Evolutionary conservation across 1,284 basidiomycete genomes (phyloP), one percentile per base, ranked within the genome.

Genomic region (Golubevia sp.): DNA sequence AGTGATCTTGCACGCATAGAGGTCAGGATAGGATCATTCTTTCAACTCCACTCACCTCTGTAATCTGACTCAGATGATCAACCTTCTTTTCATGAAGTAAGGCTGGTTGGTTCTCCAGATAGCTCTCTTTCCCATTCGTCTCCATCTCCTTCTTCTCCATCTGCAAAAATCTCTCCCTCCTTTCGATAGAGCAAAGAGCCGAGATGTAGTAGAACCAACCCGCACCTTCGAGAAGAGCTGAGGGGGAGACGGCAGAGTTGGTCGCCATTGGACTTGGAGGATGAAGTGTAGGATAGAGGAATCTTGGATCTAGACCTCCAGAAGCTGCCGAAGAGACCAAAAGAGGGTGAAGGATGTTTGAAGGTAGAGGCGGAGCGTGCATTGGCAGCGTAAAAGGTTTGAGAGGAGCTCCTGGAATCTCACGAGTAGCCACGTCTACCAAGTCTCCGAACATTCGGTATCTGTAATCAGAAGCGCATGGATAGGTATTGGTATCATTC

Each of bases 381-480:
- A 18, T 20, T 1, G 64, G 26, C 1, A 73, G 44, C 4, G 50
- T 34, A 25, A n/a, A n/a, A n/a, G n/a, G n/a, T n/a, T n/a, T n/a
- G 11, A 77, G 24, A 2, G 69, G 67, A 13, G 69, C 53, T 21
- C 59, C 61, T 0, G 53, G 38, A 1, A 68, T 21, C 5, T 59
- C 11, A 4, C 61, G 55, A 4, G 64, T 71, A 0, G 70, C 74
- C 11, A 62, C 56, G 15, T 74, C 74, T 11, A 75, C 38, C 1
- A 82, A 66, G 54, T 78, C 76, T 25, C 64, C 77, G 44, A 82
- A 68, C 49, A 80, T 53, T 6, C 62, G 60, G 53, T 77, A 80
- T 44, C 56, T 62, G 59, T 20, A 7, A 60, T 27, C n/a, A 20
- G 49, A 44, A 0, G 25, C 6, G 23, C 24, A 5, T 50, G 26